Base-by-base conservation (phyloP, 2,329 filamentous ascomycete species). In the Claviceps fusiformis region DNA sequence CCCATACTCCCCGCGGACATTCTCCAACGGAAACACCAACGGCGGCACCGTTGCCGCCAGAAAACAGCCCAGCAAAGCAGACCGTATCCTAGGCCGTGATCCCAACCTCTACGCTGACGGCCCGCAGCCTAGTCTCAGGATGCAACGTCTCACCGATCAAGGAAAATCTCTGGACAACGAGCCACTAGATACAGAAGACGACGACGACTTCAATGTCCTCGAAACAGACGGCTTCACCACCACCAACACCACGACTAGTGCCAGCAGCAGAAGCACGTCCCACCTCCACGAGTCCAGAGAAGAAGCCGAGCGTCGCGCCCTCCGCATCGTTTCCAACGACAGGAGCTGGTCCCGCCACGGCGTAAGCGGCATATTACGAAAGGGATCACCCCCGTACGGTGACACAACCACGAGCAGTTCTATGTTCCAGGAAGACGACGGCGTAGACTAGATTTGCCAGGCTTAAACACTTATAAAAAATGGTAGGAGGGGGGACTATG, bases 51-150 rank as follows among this genome's bases (percentile, higher is more conserved):
- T 58, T 9, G 68, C 50, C 35, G 51, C 68, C 3, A 70, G 70
- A 49, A 69, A 70, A 55, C 65, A 68, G 7, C 73, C 73, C 13
- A 80, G 76, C 63, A 82, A 82, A 61, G 80, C 80, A 6, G 80
- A 82, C 61, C 74, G 79, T 35, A 69, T 82, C 2, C 71, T 82
- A 2, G 79, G 80, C 41, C 75, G 79, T 5, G 78, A 81, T 56
- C 78, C 79, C 11, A 77, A 74, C 60, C 64, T 79, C 15, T 81
- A 81, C 60, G 73, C 70, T 10, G 78, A 82, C 59, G 70, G 70
- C 46, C 70, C 72, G 51, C 65, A 71, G 31, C 39, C 17, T 33
- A 65, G 70, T 37, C 68, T 75, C 50, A 70, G 72, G 1, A 70
- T 80, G 71, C 70, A 69, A 29, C 72, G 74, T 3, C 69, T 80